phyloP scores from a whole-genome alignment of 805 yeast genomes.

The Komagataella pastoris region DNA sequence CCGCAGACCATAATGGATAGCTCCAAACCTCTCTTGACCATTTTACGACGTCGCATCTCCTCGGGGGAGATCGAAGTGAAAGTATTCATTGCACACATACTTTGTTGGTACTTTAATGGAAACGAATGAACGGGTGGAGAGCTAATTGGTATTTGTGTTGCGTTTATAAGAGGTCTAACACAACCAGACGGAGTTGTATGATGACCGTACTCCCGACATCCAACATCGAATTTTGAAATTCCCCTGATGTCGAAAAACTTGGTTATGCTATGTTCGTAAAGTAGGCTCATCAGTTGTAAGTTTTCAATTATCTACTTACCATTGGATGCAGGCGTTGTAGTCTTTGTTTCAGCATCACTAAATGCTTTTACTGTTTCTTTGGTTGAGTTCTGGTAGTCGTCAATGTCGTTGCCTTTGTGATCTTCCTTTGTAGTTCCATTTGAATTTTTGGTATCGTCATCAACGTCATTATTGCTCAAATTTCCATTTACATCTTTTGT shows the following conservation, averaged over 20 bases:
- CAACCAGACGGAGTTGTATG: neutral
- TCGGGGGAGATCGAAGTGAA: conserved; percentile 15
- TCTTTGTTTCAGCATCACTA: neutral
- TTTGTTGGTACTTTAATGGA: neutral
- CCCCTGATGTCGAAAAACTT: neutral
- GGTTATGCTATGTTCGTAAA: neutral
- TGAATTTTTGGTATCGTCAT: neutral
- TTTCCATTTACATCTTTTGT: neutral
- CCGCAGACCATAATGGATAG: conserved; percentile 54
- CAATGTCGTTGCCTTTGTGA: neutral
- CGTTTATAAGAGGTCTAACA: neutral
- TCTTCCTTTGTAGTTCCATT: neutral
- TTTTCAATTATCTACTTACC: neutral
- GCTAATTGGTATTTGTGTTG: neutral
- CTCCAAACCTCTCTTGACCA: conserved; percentile 30
- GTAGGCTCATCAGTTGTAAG: neutral
- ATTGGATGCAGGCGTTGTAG: neutral
- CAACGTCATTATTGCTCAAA: no score
- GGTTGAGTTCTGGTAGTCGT: neutral
- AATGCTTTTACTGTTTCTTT: neutral
- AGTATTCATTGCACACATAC: neutral
- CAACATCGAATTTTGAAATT: neutral
- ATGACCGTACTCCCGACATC: neutral
- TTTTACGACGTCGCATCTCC: conserved; percentile 26
- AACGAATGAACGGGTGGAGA: neutral